phyloP scores from a whole-genome alignment of 371 early-diverging fungal genomes.

The Apophysomyces ossiformis region DNA sequence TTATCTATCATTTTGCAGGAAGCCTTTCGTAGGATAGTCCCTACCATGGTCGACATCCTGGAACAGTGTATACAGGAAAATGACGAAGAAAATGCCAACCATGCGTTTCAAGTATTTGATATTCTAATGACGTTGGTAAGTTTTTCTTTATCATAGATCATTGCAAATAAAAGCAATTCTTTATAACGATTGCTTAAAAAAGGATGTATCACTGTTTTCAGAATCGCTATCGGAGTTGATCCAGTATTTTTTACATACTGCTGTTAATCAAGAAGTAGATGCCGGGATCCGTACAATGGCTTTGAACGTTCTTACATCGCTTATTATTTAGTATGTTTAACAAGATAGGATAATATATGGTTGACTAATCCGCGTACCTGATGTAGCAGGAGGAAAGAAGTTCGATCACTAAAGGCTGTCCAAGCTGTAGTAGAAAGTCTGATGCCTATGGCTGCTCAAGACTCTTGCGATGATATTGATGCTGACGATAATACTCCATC shows the following conservation, averaged over 20 bases:
- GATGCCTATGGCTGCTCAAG: conserved; percentile 83
- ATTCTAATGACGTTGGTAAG: conserved; percentile 67
- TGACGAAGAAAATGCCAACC: conserved; percentile 76
- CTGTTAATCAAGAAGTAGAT: conserved; percentile 63
- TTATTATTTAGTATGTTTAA: conserved; percentile 70
- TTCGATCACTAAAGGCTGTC: conserved; percentile 79
- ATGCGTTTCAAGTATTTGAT: conserved; percentile 88
- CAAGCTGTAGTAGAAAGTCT: conserved; percentile 71
- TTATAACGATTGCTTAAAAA: neutral
- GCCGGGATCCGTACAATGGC: conserved; percentile 76
- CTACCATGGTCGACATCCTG: conserved; percentile 84
- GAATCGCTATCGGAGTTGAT: conserved; percentile 77
- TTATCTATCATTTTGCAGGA: neutral
- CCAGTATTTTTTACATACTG: conserved; percentile 73
- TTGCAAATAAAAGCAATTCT: neutral
- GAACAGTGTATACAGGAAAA: conserved; percentile 70
- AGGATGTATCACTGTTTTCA: conserved; percentile 78
- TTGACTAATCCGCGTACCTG: neutral
- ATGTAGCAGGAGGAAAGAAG: conserved; percentile 69
- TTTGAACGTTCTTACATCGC: conserved; percentile 81
- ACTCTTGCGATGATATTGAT: conserved; percentile 71
- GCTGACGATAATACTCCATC: conserved; percentile 83
- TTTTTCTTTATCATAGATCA: neutral
- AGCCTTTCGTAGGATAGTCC: conserved; percentile 56
- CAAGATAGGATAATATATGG: neutral